Evolutionary conservation across 306 rosid genomes (phyloP), one percentile per base, ranked within the genome.

Genomic region (Senna tora): DNA sequence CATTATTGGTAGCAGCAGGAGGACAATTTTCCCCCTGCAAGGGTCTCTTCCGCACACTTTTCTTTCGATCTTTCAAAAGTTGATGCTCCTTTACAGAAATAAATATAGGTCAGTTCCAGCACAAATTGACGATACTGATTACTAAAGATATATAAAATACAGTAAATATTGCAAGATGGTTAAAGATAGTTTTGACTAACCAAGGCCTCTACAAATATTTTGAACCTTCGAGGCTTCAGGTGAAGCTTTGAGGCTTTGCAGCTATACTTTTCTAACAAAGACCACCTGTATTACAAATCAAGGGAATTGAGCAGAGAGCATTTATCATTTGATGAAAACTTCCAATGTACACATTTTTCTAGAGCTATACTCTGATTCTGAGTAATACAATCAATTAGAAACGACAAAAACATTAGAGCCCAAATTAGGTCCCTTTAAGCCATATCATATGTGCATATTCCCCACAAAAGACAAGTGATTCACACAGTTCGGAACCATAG

Each of bases 181-280:
- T 30, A 68, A 58, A 72, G 69, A 80, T 43, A 59, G 73, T 57
- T 9, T 51, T 28, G 39, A 89, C 97, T 87, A 75, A 94, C 98
- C 96, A 94, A 84, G 68, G 98, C 94, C 87, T 94, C 98, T 69
- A 94, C 77, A 84, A 94, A 89, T 63, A 94, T 88, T 85, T 94
- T 94, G 68, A 91, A 94, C 39, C 97, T 86, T 10, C 98, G 92
- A 22, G 98, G 98, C 84, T 94, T 94, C 75, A 94, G 67, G 82
- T 91, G 98, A 85, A 94, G 98, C 85, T 94, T 94, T 75, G 98
- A 94, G 74, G 98, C 98, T 83, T 91, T 91, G 85, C 97, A 94
- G 83, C 98, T 94, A 76, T 91, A 91, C 80, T 94, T 94, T 79
- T 94, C 98, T 80, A 94, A 77, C 79, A 94, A 91, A 45, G 98